Base-by-base conservation (phyloP, 805 yeast species). In the Barnettozyma pratensis region DNA sequence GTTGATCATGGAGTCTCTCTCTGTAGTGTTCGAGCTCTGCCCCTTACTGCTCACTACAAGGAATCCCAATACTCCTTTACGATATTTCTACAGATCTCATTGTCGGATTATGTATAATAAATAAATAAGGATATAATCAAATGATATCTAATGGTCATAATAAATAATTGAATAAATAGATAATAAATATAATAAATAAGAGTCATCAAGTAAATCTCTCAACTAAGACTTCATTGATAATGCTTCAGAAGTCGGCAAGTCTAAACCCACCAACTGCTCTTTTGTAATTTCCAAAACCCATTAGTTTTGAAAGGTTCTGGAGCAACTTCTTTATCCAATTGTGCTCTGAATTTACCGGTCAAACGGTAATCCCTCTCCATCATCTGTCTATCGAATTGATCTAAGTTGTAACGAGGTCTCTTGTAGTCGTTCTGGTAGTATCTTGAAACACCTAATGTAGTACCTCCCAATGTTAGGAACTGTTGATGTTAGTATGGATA, bases 271-370 rank as follows among this genome's bases (percentile, higher is more conserved):
- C 65, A 62, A 44, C 58, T 59, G 19, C 46, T 46, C 48, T 57
- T 57, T 50, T 64, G 59, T 37, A 64, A 34, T 48, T 62, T 64
- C 61, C 65, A 61, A 42, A 57, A 56, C n/a, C 86, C 76, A 63
- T 77, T 81, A n/a, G 87, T 81, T 69, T 83, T 85, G 75, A 88
- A 87, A 32, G 74, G 76, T 52, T 84, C 91, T 37, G 90, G 89
- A 4, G 95, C 96, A 38, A 75, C 68, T 6, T 90, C 77, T 39
- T 72, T 76, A 54, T 79, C 81, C 44, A 75, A 64, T 63, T 86
- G 92, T 37, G 83, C 91, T 62, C 96, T 75, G 60, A 70, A 73
- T 39, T 75, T 73, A 28, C 96, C 96, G 9, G 96, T 87, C 59
- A 87, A 71, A 55, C 92, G 74, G 61, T 76, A 73, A 66, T 87